These are phyloP conservation scores for Fusarium nematophilum DNA, from an alignment of 2,329 filamentous ascomycete species.

Conservation along the genomic window DNA sequence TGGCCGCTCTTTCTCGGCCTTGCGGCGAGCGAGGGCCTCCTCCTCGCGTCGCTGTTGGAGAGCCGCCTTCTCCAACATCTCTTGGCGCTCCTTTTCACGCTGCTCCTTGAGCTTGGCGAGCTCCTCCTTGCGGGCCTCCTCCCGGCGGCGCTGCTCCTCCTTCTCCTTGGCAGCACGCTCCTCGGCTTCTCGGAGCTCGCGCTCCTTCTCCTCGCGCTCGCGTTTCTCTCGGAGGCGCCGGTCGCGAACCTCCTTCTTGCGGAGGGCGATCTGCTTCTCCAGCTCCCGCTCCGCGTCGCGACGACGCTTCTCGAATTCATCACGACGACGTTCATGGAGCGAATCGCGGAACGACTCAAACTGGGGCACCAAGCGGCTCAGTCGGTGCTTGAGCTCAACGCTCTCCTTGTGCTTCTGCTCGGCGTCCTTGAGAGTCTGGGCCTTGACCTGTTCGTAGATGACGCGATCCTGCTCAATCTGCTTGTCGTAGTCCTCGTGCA, in stretches of 20 bases:
- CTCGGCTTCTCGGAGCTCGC: slow-evolving; percentile 82
- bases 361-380: slow-evolving; percentile 82
- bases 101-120: slow-evolving; percentile 75
- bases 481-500: slow-evolving; percentile 83
- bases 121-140: slow-evolving; percentile 82
- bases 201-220: slow-evolving; percentile 87
- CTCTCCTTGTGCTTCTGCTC: slow-evolving; percentile 92
- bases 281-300: slow-evolving; percentile 93
- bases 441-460: slow-evolving; percentile 83
- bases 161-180: slow-evolving; percentile 84
- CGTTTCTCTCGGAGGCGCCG: slow-evolving; percentile 83
- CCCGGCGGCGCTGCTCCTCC: slow-evolving; percentile 82
- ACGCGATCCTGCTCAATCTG: slow-evolving; percentile 83
- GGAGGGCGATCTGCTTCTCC: slow-evolving; percentile 87
- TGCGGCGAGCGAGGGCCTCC: slow-evolving; percentile 82
- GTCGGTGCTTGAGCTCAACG: slow-evolving; percentile 92
- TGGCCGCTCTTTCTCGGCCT: slow-evolving; percentile 70
- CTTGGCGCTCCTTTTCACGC: slow-evolving; percentile 75
- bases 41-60: slow-evolving; percentile 86
- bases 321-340: slow-evolving; percentile 86
- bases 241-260: slow-evolving; percentile 90
- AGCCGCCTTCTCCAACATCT: slow-evolving; percentile 71
- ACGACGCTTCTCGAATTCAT: slow-evolving; percentile 95
- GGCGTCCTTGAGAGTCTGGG: slow-evolving; percentile 80
- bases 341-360: slow-evolving; percentile 88